A percentile compares a stretch with the other conserved stretches of the same genome.
Conservation (phyloP, 257 asterid species). For the Nicotiana noctiflora region DNA sequence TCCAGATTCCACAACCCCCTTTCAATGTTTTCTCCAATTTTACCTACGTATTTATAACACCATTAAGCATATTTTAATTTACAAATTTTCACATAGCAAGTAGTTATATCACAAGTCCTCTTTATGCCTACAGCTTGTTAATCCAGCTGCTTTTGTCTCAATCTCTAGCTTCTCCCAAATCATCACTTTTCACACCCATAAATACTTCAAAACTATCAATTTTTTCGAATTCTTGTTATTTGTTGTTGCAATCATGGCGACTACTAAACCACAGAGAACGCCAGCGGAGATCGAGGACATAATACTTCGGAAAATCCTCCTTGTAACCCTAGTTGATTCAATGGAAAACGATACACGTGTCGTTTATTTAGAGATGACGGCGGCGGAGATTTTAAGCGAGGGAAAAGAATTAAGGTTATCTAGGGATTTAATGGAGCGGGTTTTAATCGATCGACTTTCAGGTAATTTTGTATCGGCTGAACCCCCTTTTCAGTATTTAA, state of each 20-base stretch:
- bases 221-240: not conserved
- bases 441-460: slow-evolving; percentile 79
- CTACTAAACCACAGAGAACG: slow-evolving; percentile 53
- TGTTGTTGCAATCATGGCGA: slow-evolving; percentile 45
- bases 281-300: slow-evolving; percentile 87
- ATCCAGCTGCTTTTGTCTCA: not conserved
- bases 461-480: slow-evolving; percentile 50
- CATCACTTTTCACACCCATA: not conserved
- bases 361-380: slow-evolving; percentile 68
- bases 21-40: not conserved
- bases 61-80: not conserved
- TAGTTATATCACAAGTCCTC: not conserved
- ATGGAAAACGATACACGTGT: slow-evolving; percentile 63
- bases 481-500: slow-evolving; percentile 56
- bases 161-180: not conserved
- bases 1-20: not conserved
- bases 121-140: not conserved
- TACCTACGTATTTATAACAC: no score
- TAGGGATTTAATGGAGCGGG: slow-evolving; percentile 75
- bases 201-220: not conserved
- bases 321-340: slow-evolving; percentile 61
- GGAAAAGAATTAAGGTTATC: slow-evolving; percentile 61
- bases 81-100: not conserved
- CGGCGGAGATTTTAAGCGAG: slow-evolving; percentile 87
- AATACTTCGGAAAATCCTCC: slow-evolving; percentile 71